Evolutionary conservation across 169 alveolate species (phyloP), one percentile per base, ranked within the genome.

Genomic region (Theileria parva): DNA sequence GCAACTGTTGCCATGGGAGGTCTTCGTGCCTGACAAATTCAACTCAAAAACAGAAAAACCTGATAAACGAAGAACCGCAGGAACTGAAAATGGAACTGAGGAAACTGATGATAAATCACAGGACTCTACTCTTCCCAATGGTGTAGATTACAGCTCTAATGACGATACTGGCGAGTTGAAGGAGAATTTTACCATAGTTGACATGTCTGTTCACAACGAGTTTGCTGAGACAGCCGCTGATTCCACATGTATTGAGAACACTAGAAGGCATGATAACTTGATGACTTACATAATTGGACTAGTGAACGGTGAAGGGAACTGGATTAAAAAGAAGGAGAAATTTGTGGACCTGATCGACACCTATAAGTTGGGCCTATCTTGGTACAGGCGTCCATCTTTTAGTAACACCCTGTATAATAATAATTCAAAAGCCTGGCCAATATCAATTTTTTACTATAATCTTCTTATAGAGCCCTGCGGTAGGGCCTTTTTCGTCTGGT

Each of bases 221-320:
- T 85, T 85, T 50, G 81, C 91, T 7, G 74, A 77, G n/a, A 68
- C 88, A 6, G 91, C 91, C 0, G 91, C 91, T 2, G 91, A 85
- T 37, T 79, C 91, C 12, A 81, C 91, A 55, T 85, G 91, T 68
- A 74, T 85, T 12, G 91, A 85, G 71, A 77, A 77, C 61, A 78
- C 91, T 3, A 48, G 87, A 8, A 55, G 91, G n/a, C 70, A 78
- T n/a, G 87, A 77, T 30, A 78, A 64, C 39, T 60, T 85, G 60
- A 85, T 85, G 91, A 70, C 74, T 15, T 75, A 85, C 39, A 84
- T 78, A 34, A 67, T 85, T 0, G 87, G 91, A 6, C 9, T 73
- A 11, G 59, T 85, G 15, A 74, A 79, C 55, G 77, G 67, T 67
- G 91, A 85, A 21, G 83, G 85, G 34, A 70, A 57, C 70, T 85